Evolutionary conservation across 805 yeast species (phyloP).

Genomic region (Barnettozyma vustinii): DNA sequence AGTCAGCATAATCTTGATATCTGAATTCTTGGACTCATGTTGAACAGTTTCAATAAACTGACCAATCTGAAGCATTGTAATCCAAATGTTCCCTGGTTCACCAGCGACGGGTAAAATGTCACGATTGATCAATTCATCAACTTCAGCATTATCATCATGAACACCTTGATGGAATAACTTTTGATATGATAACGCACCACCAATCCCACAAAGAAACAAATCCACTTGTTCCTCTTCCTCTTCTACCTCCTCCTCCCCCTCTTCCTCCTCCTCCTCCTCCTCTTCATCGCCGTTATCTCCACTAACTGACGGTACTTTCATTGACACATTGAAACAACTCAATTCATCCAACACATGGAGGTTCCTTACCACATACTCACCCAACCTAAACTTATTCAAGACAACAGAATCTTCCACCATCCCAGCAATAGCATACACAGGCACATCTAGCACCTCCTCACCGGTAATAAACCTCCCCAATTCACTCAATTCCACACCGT

Average conservation of each 20-base stretch:
- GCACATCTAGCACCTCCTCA: conserved; percentile 38
- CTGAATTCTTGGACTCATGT: conserved; percentile 33
- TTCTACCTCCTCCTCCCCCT: conserved; percentile 6
- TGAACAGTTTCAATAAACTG: conserved; percentile 48
- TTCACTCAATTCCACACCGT: conserved; percentile 43
- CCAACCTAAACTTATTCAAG: conserved; percentile 53
- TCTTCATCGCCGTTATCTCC: background rate
- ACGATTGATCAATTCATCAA: conserved; percentile 16
- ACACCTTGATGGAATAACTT: conserved; percentile 61
- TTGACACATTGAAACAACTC: conserved; percentile 34
- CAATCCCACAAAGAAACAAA: conserved; percentile 60
- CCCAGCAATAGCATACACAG: conserved; percentile 76
- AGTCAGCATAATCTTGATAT: conserved; percentile 56
- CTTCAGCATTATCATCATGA: conserved; percentile 16
- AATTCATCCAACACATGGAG: conserved; percentile 58
- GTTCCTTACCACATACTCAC: conserved; percentile 49
- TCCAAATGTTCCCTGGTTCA: conserved; percentile 69
- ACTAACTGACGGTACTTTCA: background rate
- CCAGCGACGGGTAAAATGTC: conserved; percentile 48
- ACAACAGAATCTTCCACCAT: conserved; percentile 71
- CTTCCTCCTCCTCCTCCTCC: conserved; percentile 8
- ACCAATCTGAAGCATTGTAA: conserved; percentile 66
- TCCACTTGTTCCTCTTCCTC: conserved; percentile 28
- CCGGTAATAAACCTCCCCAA: conserved; percentile 44
- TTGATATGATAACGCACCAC: conserved; percentile 65